Evolutionary conservation across 495 filamentous ascomycete genomes (phyloP).

Genomic region (Xylaria nigripes): DNA sequence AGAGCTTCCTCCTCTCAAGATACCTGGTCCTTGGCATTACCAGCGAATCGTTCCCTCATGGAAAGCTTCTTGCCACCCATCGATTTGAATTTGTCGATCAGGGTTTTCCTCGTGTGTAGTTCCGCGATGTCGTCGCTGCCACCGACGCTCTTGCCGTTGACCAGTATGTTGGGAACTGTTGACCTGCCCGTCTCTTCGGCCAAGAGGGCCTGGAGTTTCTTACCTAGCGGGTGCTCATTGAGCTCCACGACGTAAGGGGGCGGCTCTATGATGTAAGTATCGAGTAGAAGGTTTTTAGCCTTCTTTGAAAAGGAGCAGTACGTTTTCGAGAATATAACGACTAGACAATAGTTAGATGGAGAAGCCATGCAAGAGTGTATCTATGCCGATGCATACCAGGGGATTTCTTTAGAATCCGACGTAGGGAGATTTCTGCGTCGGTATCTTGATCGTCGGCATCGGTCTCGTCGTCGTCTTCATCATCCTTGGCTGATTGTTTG

Average conservation of each 20-base stretch:
- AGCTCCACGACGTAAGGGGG: constrained; percentile 85
- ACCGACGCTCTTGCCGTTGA: constrained; percentile 82
- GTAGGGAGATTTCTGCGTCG: constrained; percentile 54
- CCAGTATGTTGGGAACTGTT: constrained; percentile 87
- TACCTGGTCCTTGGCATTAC: constrained; percentile 17
- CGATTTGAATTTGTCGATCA: constrained; percentile 62
- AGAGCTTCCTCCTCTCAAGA: neutral
- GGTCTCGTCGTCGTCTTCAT: constrained; percentile 34
- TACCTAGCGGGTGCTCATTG: constrained; percentile 69
- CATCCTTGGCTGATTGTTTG: constrained; percentile 28
- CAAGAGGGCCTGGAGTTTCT: constrained; percentile 58
- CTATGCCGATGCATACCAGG: constrained; percentile 51
- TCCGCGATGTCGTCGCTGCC: constrained; percentile 79
- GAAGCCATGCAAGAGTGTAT: neutral
- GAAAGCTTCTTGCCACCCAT: constrained; percentile 63
- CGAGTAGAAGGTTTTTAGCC: constrained; percentile 75
- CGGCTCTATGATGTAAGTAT: constrained; percentile 74
- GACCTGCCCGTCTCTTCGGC: constrained; percentile 63
- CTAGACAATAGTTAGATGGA: constrained; percentile 34
- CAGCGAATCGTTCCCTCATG: constrained; percentile 35
- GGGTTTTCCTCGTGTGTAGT: constrained; percentile 57
- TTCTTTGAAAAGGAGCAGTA: constrained; percentile 78
- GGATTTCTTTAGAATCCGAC: constrained; percentile 67
- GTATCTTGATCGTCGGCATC: constrained; percentile 48
- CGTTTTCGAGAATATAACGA: constrained; percentile 92